Percentiles rank a stretch among this genome's conserved stretches.
Evolutionary conservation across 176 grass and related monocot species (phyloP).

Genomic region (Eleusine indica): DNA sequence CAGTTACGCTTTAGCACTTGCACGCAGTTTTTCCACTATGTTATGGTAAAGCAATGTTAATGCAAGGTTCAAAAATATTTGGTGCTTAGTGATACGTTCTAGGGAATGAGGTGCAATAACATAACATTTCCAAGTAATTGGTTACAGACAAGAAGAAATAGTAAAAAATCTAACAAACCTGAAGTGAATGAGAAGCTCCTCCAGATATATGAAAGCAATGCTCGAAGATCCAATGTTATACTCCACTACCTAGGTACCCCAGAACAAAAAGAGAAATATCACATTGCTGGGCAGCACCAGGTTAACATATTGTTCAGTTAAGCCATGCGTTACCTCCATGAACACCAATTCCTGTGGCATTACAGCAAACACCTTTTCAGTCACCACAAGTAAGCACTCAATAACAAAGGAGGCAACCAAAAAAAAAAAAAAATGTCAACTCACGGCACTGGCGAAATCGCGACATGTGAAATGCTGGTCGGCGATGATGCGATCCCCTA

Average conservation of each 20-base stretch:
- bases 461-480: slow-evolving; percentile 88
- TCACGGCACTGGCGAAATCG: slow-evolving; percentile 70
- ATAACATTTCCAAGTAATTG: slow-evolving; percentile 7
- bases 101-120: not conserved
- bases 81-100: not conserved
- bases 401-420: not conserved
- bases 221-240: slow-evolving; percentile 78
- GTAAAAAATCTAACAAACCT: slow-evolving; percentile 48
- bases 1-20: slow-evolving; percentile 8
- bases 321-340: slow-evolving; percentile 63
- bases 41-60: not conserved
- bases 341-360: slow-evolving; percentile 80
- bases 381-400: slow-evolving; percentile 29
- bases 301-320: not conserved
- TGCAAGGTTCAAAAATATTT: not conserved
- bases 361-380: slow-evolving; percentile 33
- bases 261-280: slow-evolving; percentile 17
- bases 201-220: slow-evolving; percentile 63
- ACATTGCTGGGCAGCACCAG: not conserved
- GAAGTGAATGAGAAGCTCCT: slow-evolving; percentile 78
- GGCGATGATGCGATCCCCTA: slow-evolving; percentile 64
- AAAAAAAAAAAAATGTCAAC: not conserved
- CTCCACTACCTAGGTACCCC: slow-evolving; percentile 54
- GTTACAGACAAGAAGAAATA: not conserved
- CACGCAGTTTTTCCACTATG: not conserved